A percentile compares a stretch with the other conserved stretches of the same genome.
phyloP scores from a whole-genome alignment of 2,329 filamentous ascomycete genomes.

The Xylaria sp. region DNA sequence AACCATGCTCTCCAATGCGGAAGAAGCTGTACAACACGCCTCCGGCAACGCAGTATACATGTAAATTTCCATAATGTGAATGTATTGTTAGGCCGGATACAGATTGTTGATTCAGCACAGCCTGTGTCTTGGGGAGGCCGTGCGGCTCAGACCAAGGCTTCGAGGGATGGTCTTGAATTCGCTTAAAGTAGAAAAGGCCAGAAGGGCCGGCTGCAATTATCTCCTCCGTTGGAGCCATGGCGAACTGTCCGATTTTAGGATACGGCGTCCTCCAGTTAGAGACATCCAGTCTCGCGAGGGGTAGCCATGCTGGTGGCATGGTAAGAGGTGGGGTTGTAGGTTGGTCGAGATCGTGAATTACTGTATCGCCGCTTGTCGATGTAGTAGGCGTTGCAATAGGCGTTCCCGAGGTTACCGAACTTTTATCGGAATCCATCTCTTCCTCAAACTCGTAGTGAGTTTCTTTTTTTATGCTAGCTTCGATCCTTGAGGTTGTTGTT shows the following conservation, averaged over 20 bases:
- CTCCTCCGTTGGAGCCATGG: constrained; percentile 24
- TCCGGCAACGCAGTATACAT: constrained; percentile 36
- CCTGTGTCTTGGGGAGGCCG: constrained; percentile 17
- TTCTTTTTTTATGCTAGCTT: not conserved
- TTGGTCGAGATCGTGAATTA: not conserved
- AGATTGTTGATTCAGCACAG: constrained; percentile 31
- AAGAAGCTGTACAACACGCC: constrained; percentile 33
- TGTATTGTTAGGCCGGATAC: constrained; percentile 36
- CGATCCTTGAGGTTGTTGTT: too few relatives aligned
- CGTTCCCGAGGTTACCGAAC: not conserved
- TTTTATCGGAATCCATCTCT: not conserved
- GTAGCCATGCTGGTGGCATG: constrained; percentile 7
- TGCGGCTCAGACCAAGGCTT: constrained; percentile 36
- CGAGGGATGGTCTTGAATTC: constrained; percentile 32
- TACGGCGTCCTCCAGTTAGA: constrained; percentile 34
- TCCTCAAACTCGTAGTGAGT: not conserved
- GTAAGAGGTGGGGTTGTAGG: not conserved
- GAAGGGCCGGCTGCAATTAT: constrained; percentile 33
- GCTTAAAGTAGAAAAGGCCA: constrained; percentile 37
- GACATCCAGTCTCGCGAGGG: constrained; percentile 26
- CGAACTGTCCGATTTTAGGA: constrained; percentile 36
- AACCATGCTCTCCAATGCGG: constrained; percentile 11
- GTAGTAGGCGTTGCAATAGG: not conserved
- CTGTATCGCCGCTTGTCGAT: not conserved
- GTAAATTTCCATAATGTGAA: not conserved